Percentiles rank a stretch among this genome's conserved stretches.
Conservation (phyloP, 306 rosid species). For the Cicer judaicum region DNA sequence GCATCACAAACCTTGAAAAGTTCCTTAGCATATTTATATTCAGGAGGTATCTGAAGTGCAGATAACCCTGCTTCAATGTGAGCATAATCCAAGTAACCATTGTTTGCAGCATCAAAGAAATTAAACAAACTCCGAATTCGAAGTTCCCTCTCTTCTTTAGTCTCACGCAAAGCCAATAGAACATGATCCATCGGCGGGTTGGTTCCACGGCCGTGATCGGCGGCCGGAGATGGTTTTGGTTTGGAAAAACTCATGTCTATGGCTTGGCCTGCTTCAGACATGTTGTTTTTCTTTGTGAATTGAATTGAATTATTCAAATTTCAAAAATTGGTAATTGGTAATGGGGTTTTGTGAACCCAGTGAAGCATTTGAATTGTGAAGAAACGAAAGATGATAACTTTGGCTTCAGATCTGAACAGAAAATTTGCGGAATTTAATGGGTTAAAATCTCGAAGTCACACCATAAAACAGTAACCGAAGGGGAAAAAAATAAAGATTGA, state of each 20-base stretch:
- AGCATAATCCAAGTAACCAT: constrained; percentile 58
- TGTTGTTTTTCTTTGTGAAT: neutral
- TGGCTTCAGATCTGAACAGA: constrained; percentile 43
- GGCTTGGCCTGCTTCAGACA: constrained; percentile 57
- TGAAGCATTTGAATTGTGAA: constrained; percentile 41
- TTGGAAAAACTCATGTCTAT: constrained; percentile 51
- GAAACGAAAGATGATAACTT: constrained; percentile 30
- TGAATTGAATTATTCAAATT: neutral
- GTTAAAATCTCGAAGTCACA: constrained; percentile 42
- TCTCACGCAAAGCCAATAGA: constrained; percentile 57
- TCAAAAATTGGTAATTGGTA: neutral
- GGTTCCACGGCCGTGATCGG: constrained; percentile 43
- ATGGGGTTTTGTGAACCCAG: constrained; percentile 31
- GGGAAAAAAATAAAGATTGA: constrained; percentile 5
- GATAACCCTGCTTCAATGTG: constrained; percentile 62
- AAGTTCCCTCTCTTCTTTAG: constrained; percentile 64
- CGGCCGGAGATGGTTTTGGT: constrained; percentile 42
- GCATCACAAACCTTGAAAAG: constrained; percentile 65
- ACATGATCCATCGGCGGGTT: constrained; percentile 59
- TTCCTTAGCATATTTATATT: constrained; percentile 64
- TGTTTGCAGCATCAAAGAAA: constrained; percentile 57
- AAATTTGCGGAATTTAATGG: constrained; percentile 15
- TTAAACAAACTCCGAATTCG: constrained; percentile 57
- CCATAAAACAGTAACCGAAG: constrained; percentile 19
- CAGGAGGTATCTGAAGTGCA: constrained; percentile 61